Evolutionary conservation across 1,284 basidiomycete genomes (phyloP).

Genomic region (Puccinia horiana): DNA sequence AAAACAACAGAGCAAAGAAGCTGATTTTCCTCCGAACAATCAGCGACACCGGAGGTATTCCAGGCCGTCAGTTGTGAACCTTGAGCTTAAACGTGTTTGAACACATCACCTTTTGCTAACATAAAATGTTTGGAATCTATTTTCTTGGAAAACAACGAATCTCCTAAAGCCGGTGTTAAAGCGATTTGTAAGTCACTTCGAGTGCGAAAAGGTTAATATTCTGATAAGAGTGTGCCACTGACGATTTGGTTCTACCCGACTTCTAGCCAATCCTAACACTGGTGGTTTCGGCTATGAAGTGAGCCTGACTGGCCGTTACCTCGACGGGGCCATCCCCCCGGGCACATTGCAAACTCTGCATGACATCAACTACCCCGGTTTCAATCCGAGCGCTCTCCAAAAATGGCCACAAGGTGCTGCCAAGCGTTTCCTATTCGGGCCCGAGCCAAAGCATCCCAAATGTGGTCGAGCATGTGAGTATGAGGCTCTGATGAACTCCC

Average conservation of each 20-base stretch:
- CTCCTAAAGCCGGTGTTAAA: background rate
- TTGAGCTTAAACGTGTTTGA: background rate
- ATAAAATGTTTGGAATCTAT: background rate
- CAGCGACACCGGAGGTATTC: background rate
- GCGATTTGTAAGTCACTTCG: background rate
- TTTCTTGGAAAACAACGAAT: background rate
- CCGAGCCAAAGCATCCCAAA: background rate
- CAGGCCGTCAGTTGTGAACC: background rate
- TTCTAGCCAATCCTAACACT: conserved; percentile 19
- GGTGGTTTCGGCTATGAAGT: conserved; percentile 20
- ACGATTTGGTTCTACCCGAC: background rate
- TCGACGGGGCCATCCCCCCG: background rate
- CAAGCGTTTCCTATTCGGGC: background rate
- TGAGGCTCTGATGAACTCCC: background rate
- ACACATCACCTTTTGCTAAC: background rate
- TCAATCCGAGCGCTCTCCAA: background rate
- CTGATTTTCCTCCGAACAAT: background rate
- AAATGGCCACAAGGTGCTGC: background rate
- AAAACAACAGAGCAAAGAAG: background rate
- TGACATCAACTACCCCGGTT: conserved; percentile 16
- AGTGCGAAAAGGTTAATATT: background rate
- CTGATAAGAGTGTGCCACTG: too few relatives aligned
- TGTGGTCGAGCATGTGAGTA: conserved; percentile 26
- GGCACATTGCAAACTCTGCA: background rate
- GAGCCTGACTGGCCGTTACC: background rate